phyloP scores from a whole-genome alignment of 2,329 filamentous ascomycete genomes.

The Calonectria fujianensis region DNA sequence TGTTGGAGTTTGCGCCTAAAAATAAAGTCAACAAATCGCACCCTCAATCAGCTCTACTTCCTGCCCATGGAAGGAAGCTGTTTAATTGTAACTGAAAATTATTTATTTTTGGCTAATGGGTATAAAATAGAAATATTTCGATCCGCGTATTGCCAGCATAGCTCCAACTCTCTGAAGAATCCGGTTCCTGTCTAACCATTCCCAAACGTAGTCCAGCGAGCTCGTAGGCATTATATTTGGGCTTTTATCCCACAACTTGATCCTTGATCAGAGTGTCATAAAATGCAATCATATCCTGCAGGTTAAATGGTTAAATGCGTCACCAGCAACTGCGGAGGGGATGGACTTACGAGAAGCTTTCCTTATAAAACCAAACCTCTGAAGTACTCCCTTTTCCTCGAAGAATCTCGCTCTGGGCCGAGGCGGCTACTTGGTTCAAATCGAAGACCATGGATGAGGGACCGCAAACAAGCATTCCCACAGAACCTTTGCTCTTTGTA shows the following conservation, averaged over 20 bases:
- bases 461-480: conserved; percentile 15
- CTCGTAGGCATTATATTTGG: neutral
- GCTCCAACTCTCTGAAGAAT: neutral
- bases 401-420: neutral
- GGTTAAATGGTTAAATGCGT: neutral
- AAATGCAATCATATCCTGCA: neutral
- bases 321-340: neutral
- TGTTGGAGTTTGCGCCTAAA: neutral
- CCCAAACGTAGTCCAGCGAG: neutral
- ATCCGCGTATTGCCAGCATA: neutral
- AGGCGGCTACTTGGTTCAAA: neutral
- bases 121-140: neutral
- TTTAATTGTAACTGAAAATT: neutral
- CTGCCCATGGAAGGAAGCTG: neutral
- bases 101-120: neutral
- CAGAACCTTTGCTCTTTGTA: neutral
- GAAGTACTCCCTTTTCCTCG: neutral
- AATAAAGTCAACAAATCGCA: neutral
- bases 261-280: neutral
- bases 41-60: neutral
- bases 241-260: neutral
- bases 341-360: conserved; percentile 5
- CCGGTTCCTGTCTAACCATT: neutral
- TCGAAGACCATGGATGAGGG: neutral
- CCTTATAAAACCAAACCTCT: conserved; percentile 10